phyloP scores from a whole-genome alignment of 306 rosid genomes.

The Gillenia trifoliata region DNA sequence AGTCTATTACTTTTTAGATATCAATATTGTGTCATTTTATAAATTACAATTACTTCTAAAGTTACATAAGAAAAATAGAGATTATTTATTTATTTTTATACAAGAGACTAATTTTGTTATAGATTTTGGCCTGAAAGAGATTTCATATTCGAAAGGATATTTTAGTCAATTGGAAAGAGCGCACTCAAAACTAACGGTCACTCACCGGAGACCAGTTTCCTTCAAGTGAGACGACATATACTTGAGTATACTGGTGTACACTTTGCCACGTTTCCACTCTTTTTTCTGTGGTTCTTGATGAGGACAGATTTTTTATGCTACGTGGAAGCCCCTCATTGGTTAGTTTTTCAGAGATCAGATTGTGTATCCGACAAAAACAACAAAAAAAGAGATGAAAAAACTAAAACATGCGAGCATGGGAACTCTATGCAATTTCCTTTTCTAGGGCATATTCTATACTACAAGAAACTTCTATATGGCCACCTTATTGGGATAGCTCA shows the following conservation, averaged over 20 bases:
- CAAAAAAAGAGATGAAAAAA: no score
- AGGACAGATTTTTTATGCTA: constrained; percentile 4
- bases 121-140: not conserved
- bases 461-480: no score
- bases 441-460: no score
- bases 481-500: no score
- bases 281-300: not conserved
- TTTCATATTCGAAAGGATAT: not conserved
- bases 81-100: no score
- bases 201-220: not conserved
- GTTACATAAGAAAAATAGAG: no score
- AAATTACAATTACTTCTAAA: no score
- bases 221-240: not conserved
- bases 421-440: no score
- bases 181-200: not conserved
- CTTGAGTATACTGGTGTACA: not conserved
- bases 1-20: no score
- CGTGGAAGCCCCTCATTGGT: constrained; percentile 12
- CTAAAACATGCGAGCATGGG: not conserved
- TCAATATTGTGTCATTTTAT: no score
- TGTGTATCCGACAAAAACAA: not conserved
- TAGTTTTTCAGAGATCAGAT: not conserved
- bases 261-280: constrained; percentile 25
- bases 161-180: constrained; percentile 5
- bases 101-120: no score